Base-by-base conservation (phyloP, 2,329 filamentous ascomycete genomes). In the Neofusicoccum umdonicola region DNA sequence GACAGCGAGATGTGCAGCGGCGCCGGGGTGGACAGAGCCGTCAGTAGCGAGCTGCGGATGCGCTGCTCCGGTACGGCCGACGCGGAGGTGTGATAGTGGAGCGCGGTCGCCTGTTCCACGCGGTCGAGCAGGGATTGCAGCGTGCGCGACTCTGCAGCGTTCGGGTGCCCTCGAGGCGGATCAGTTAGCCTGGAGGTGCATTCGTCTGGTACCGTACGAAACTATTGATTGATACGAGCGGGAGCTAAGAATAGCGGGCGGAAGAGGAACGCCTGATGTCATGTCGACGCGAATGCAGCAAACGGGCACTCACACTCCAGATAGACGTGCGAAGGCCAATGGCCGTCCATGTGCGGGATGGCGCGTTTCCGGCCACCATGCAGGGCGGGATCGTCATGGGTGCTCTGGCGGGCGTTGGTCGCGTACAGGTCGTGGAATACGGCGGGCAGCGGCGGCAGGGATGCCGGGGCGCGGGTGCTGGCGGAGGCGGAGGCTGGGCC, bases 1-100 rank as follows among this genome's bases (percentile, higher is more conserved):
- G 95, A 98, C 6, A 99, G 84, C 69, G 93, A 97, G 72, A 99
- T 88, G 77, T 99, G 95, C 52, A 99, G 83, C 3, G 94, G 94
- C 57, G 92, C 81, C 4, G 90, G 88, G 5, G 56, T 58, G 22
- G 69, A 63, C 15, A 74, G 42, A n/a, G 68, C 66, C 54, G 71
- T 74, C 9, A 67, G 39, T 5, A 69, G 71, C 48, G 58, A 64
- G 22, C 44, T 61, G 54, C 51, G 51, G 17, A 64, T 42, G 48
- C 17, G 50, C 17, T 63, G 61, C 44, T 47, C 37, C 31, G 19
- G 17, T 15, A 27, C 17, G 12, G 42, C 44, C 34, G 41, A 15
- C 15, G 44, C 11, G 9, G 52, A 52, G 19, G 31, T 67, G 65
- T 66, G 66, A 67, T 19, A 47, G 41, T 42, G n/a, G 44, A 47